A percentile compares a stretch with the other conserved stretches of the same genome.
These are phyloP conservation scores for Groenewaldozyma salmanticensis DNA, from an alignment of 805 yeast genomes.

Conservation along the genomic window DNA sequence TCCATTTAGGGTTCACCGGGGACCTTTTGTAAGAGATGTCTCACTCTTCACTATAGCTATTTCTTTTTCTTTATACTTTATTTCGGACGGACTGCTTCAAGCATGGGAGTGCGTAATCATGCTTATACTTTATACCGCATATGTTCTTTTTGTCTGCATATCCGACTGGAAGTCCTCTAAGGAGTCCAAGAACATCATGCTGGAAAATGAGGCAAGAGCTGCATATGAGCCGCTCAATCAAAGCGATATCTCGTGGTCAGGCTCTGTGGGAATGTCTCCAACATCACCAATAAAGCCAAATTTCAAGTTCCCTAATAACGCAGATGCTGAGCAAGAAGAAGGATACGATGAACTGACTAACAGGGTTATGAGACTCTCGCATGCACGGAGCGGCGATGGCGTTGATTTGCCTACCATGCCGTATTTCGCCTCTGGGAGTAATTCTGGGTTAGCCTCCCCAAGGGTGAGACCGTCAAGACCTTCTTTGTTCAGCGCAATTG, in stretches of 20 bases:
- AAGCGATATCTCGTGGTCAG: not conserved
- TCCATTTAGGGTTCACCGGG: conserved; percentile 47
- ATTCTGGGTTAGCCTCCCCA: not conserved
- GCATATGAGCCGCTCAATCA: not conserved
- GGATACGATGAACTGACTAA: conserved; percentile 11
- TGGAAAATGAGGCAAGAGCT: not conserved
- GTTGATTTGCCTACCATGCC: not conserved
- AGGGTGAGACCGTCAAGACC: conserved; percentile 18
- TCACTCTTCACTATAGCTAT: conserved; percentile 45
- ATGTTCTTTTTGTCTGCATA: conserved; percentile 41
- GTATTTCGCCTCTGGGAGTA: not conserved
- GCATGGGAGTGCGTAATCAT: conserved; percentile 48
- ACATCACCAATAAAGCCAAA: not conserved
- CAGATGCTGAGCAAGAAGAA: conserved; percentile 15
- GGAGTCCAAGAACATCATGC: not conserved
- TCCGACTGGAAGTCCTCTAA: conserved; percentile 31
- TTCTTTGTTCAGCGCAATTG: conserved; percentile 32
- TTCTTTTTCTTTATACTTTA: conserved; percentile 39
- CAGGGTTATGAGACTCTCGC: not conserved
- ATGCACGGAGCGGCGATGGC: not conserved
- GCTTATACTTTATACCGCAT: conserved; percentile 45
- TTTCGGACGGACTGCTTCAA: conserved; percentile 46
- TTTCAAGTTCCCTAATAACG: conserved; percentile 1
- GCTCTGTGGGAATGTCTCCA: not conserved
- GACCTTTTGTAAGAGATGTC: conserved; percentile 50